Percentiles rank a stretch among this genome's conserved stretches.
These are phyloP conservation scores for Phytophthora boehmeriae DNA, from an alignment of 352 stramenopile species.

Conservation along the genomic window DNA sequence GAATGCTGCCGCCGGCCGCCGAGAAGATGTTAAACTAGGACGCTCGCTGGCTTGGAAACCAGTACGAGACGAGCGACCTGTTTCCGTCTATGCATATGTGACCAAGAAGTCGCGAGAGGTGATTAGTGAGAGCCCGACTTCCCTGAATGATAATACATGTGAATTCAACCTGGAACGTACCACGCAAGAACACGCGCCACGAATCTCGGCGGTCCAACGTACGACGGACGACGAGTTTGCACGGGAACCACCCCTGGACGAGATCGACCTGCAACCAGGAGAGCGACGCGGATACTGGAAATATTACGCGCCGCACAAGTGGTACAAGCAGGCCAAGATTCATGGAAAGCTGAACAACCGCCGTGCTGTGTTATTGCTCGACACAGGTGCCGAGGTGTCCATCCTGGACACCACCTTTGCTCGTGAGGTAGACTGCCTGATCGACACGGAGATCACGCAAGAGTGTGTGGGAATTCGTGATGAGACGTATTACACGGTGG, in stretches of 20 bases:
- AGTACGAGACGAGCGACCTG: slow-evolving; percentile 19
- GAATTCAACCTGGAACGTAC: slow-evolving; percentile 7
- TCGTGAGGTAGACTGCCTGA: slow-evolving; percentile 24
- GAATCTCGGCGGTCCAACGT: too few species aligned
- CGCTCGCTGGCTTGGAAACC: slow-evolving; percentile 19
- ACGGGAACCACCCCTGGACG: neutral
- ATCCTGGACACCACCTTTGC: slow-evolving; percentile 25
- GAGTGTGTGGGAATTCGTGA: slow-evolving; percentile 19
- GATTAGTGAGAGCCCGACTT: neutral
- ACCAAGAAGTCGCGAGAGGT: neutral
- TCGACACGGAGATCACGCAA: slow-evolving; percentile 14
- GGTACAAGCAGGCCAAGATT: slow-evolving; percentile 31
- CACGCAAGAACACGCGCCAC: neutral
- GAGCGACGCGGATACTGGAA: slow-evolving; percentile 31
- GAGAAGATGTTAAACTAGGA: slow-evolving; percentile 28
- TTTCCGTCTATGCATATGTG: slow-evolving; percentile 19
- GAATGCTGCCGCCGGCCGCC: slow-evolving; percentile 3
- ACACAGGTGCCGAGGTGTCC: slow-evolving; percentile 26
- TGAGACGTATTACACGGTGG: slow-evolving; percentile 2
- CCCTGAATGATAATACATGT: slow-evolving; percentile 1
- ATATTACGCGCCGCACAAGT: slow-evolving; percentile 19
- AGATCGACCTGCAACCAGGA: slow-evolving; percentile 12
- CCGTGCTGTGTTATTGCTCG: slow-evolving; percentile 19
- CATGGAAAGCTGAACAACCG: slow-evolving; percentile 18
- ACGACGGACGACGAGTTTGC: neutral